Evolutionary conservation across 768 basidiomycete species (phyloP), one percentile per base, ranked within the genome.

Genomic region (Termitomyces sp.): DNA sequence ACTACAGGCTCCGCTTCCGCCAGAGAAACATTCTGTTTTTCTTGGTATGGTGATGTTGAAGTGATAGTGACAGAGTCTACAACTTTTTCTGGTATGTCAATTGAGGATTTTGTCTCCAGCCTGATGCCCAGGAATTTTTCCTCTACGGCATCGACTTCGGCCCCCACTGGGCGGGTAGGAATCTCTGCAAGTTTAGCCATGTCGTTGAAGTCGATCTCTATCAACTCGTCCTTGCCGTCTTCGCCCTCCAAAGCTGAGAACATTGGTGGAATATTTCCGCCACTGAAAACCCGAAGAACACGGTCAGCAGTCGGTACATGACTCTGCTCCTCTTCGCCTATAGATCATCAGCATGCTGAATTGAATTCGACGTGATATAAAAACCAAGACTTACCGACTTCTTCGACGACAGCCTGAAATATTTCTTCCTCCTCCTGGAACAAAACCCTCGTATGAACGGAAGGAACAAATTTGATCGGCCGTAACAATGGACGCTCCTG

Each of bases 271-370:
- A 64, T 53, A 60, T 61, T 54, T 3, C 60, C 60, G 9, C 68
- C 75, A 56, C 77, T 80, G 70, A 91, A 90, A 1, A 91, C 75
- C 2, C 75, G 80, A 28, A 78, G 71, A 24, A 92, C 80, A 10
- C 73, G 76, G n/a, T 85, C 80, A 0, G 88, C 87, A 4, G 88
- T 91, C 6, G 90, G 88, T 5, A 81, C 74, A 67, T 83, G 79
- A 45, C 77, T 81, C 42, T 75, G 61, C 50, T 82, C 77, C 28
- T 75, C 71, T 40, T 80, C 78, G 21, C 71, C 82, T 80, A 5
- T 52, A 32, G 19, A 19, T 45, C 28, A 26, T 45, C 46, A 38
- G n/a, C 17, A 38, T 40, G 7, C 28, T 26, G 17, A 28, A 11
- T 3, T 40, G 22, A 17, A 26, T n/a, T 19, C n/a, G 2, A 49